Conservation (phyloP, 768 basidiomycete genomes). For the Lepiota venenata region DNA sequence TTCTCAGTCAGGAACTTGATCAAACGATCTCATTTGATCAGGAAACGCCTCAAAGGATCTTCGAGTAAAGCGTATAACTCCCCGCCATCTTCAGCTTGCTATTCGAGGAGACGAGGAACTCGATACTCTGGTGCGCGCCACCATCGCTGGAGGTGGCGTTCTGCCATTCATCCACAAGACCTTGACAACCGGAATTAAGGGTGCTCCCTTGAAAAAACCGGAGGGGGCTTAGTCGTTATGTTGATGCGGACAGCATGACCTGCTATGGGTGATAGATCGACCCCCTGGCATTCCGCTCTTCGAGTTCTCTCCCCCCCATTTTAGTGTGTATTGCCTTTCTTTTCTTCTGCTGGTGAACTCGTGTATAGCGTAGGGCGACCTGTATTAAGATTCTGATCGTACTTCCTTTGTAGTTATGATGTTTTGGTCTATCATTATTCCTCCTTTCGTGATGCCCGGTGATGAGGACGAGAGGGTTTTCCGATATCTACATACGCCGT, state of each 20-base stretch:
- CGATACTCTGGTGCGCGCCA: slow-evolving; percentile 91
- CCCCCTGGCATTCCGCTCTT: neutral
- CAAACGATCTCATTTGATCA: slow-evolving; percentile 22
- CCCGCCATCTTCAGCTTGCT: slow-evolving; percentile 92
- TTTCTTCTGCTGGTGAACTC: neutral
- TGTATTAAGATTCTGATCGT: neutral
- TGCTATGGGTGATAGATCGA: neutral
- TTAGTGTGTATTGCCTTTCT: slow-evolving; percentile 1
- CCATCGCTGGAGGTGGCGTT: slow-evolving; percentile 89
- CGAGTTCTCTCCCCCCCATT: neutral
- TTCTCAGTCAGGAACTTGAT: neutral
- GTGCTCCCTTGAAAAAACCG: slow-evolving; percentile 41
- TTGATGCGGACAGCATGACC: neutral
- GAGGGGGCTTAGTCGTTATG: slow-evolving; percentile 21
- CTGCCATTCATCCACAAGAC: slow-evolving; percentile 88
- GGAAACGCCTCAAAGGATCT: slow-evolving; percentile 98
- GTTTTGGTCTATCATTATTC: slow-evolving; percentile 9
- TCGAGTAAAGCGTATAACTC: slow-evolving; percentile 95
- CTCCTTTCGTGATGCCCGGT: neutral
- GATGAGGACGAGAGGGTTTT: neutral
- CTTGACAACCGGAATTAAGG: slow-evolving; percentile 55
- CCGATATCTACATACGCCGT: neutral
- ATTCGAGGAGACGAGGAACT: slow-evolving; percentile 98
- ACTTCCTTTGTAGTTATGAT: slow-evolving; percentile 2
- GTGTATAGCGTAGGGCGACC: slow-evolving; percentile 4